Evolutionary conservation across 169 alveolate species (phyloP), one percentile per base, ranked within the genome.

Genomic region (Toxoplasma gondii): DNA sequence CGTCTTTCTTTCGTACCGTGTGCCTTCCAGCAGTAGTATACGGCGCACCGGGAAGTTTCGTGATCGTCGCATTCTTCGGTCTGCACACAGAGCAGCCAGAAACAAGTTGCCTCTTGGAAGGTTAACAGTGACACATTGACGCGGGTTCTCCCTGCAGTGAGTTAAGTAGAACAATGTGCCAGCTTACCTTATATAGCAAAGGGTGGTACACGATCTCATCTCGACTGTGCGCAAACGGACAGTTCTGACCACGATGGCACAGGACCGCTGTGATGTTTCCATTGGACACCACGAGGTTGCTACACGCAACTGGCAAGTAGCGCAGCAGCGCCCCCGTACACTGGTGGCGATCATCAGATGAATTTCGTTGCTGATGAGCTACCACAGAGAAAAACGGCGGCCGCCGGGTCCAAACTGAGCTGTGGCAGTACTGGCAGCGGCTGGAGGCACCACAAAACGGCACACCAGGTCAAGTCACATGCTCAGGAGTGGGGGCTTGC

Each of bases 161-260:
- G 58, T 7, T 49, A 4, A 49, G 58, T 4, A 7, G 4, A 49
- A 12, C 58, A 49, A 12, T 12, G 74, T 31, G 70, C 29, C 36
- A 1, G 84, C 95, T 96, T 34, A 99, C 98, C 96, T 98, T 98
- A 94, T 97, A 98, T 78, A 97, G 97, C 86, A 98, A 96, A 0
- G 99, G 99, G 90, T 98, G 99, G 91, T 98, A 98, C 69, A 97
- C 94, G 39, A 98, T 98, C 96, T 98, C 99, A 78, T 98, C 99
- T 82, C 97, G 93, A 53, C 98, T 97, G 93, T 98, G 99, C 0
- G 99, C 98, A 91, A 98, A 98, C 80, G 98, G 98, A 87, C 99
- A 98, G 90, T 96, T 97, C 80, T 97, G 98, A 2, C 99, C 99
- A 45, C 99, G 93, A 24, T 97, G 97, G 88, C 99, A 98, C 0